A percentile compares a stretch with the other conserved stretches of the same genome.
phyloP scores from a whole-genome alignment of 164 flowering plant genomes.

The Berberis vulgaris region DNA sequence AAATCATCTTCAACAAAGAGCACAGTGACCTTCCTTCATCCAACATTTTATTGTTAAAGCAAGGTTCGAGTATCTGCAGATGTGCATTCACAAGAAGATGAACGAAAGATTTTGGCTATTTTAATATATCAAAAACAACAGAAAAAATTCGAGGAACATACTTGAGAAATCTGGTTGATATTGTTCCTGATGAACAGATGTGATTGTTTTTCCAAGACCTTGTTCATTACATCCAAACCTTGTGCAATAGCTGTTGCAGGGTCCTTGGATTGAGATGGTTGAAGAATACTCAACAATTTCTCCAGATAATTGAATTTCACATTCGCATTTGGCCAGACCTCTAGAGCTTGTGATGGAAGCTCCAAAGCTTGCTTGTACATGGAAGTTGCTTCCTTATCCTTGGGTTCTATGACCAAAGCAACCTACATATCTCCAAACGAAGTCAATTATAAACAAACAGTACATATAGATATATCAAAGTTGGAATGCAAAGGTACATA shows the following conservation, averaged over 20 bases:
- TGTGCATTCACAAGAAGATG: not conserved
- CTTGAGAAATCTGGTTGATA: conserved; percentile 91
- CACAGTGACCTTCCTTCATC: conserved; percentile 94
- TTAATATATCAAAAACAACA: not conserved
- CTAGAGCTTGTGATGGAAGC: conserved; percentile 88
- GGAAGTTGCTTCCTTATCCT: conserved; percentile 84
- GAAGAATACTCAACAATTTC: conserved; percentile 81
- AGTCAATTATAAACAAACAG: no score
- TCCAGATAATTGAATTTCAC: conserved; percentile 96
- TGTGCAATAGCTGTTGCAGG: conserved; percentile 98
- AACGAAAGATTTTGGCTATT: not conserved
- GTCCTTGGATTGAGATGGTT: conserved; percentile 91
- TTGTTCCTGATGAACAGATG: conserved; percentile 91
- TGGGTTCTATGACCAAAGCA: conserved; percentile 93
- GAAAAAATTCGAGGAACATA: conserved; percentile 18
- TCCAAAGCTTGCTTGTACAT: conserved; percentile 97
- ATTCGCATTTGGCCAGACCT: conserved; percentile 99
- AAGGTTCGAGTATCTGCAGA: conserved; percentile 89
- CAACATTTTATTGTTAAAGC: conserved; percentile 86
- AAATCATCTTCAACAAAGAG: conserved; percentile 84
- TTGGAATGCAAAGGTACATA: no score
- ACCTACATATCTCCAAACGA: conserved; percentile 40
- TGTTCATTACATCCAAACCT: conserved; percentile 98
- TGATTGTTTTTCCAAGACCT: conserved; percentile 95
- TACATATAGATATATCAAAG: no score